Conservation (phyloP, 2,329 filamentous ascomycete species). For the Aureobasidium sp. region DNA sequence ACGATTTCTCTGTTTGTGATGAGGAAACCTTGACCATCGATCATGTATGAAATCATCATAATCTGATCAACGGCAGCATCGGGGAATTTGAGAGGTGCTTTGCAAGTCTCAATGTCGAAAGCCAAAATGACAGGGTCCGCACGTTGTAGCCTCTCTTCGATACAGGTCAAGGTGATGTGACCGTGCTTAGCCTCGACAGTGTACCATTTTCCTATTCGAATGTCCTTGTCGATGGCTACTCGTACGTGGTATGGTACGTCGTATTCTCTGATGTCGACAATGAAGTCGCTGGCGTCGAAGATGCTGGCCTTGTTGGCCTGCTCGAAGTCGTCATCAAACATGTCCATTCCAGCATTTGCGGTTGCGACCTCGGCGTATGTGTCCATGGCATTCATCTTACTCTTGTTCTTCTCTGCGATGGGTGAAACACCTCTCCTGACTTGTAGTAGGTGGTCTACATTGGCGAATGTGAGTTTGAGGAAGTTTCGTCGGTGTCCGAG, state of each 20-base stretch:
- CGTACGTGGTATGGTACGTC: constrained; percentile 98
- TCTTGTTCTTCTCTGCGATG: constrained; percentile 92
- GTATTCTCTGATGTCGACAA: constrained; percentile 98
- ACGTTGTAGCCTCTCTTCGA: constrained; percentile 80
- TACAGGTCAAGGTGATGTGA: constrained; percentile 69
- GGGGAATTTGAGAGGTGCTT: constrained; percentile 91
- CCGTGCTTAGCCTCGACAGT: constrained; percentile 91
- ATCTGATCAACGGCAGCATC: constrained; percentile 91
- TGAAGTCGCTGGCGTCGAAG: constrained; percentile 88
- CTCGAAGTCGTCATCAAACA: constrained; percentile 77
- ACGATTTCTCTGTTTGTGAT: constrained; percentile 98
- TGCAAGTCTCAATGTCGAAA: constrained; percentile 98
- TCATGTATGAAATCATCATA: constrained; percentile 99
- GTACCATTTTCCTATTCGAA: constrained; percentile 96
- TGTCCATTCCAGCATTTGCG: constrained; percentile 76
- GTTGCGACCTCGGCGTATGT: constrained; percentile 96
- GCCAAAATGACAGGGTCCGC: constrained; percentile 97
- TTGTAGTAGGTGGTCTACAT: constrained; percentile 78
- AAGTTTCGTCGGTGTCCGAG: constrained; percentile 86
- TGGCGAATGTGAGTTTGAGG: constrained; percentile 77
- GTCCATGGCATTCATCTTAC: constrained; percentile 94
- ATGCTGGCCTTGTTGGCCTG: constrained; percentile 59
- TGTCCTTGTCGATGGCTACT: constrained; percentile 93
- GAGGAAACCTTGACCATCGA: constrained; percentile 93
- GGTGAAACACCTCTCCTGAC: constrained; percentile 79